Percentiles rank a stretch among this genome's conserved stretches.
These are phyloP conservation scores for Lactarius evosmus DNA, from an alignment of 768 basidiomycete species.

Conservation along the genomic window DNA sequence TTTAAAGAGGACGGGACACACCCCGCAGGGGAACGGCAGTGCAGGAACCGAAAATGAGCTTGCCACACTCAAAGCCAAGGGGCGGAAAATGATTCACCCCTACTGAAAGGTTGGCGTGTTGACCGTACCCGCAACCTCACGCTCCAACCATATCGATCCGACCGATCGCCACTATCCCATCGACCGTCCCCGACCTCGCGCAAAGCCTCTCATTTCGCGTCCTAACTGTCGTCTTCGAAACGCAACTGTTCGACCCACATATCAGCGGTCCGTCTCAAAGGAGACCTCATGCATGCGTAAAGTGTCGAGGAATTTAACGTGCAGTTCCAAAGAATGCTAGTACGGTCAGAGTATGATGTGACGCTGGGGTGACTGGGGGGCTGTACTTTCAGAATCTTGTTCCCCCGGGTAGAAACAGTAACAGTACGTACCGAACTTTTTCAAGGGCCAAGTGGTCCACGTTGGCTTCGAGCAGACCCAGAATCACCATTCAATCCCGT, in stretches of 20 bases:
- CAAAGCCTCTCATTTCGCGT: constrained; percentile 71
- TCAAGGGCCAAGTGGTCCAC: constrained; percentile 80
- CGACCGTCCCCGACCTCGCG: constrained; percentile 73
- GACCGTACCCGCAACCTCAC: no score
- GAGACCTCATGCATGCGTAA: constrained; percentile 63
- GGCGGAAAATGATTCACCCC: no score
- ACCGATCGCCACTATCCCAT: constrained; percentile 60
- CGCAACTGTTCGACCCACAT: constrained; percentile 69
- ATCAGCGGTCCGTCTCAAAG: constrained; percentile 60
- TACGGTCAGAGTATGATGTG: constrained; percentile 62
- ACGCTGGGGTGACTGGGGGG: constrained; percentile 49
- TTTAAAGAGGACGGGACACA: no score
- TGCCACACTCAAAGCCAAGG: no score
- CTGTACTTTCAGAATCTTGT: neutral
- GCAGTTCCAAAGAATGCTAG: constrained; percentile 59
- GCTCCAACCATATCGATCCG: no score
- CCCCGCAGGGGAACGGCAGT: no score
- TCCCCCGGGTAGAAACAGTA: no score
- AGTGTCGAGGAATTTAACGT: constrained; percentile 51
- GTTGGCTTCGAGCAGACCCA: constrained; percentile 72
- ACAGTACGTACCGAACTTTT: constrained; percentile 61
- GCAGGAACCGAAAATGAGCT: no score
- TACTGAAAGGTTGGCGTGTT: no score
- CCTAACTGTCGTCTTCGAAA: constrained; percentile 68
- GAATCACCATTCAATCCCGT: constrained; percentile 64